These are phyloP conservation scores for Metahyphopichia silvanorum DNA, from an alignment of 805 yeast genomes.

Conservation along the genomic window DNA sequence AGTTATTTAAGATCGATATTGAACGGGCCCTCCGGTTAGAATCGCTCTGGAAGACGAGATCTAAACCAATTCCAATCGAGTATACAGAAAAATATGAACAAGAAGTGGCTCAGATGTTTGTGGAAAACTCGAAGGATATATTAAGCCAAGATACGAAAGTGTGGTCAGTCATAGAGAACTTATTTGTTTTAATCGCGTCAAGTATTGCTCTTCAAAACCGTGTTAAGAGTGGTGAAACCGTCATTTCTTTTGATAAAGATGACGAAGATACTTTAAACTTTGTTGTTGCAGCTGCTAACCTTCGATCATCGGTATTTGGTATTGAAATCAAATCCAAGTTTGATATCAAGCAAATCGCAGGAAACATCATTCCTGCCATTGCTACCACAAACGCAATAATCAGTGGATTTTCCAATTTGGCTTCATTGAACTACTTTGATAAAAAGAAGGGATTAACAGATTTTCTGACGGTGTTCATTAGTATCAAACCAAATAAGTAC, in stretches of 20 bases:
- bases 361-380: slow-evolving; percentile 96
- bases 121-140: slow-evolving; percentile 9
- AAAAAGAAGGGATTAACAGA: slow-evolving; percentile 8
- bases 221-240: slow-evolving; percentile 25
- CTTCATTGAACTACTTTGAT: slow-evolving; percentile 55
- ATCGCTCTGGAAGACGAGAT: slow-evolving; percentile 73
- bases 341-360: slow-evolving; percentile 92
- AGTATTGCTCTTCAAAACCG: slow-evolving; percentile 51
- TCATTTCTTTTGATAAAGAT: slow-evolving; percentile 83
- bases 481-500: slow-evolving; percentile 55
- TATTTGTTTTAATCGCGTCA: slow-evolving; percentile 54
- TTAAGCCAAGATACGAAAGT: slow-evolving; percentile 35
- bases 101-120: slow-evolving; percentile 10
- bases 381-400: slow-evolving; percentile 97
- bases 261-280: slow-evolving; percentile 88
- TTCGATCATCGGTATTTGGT: slow-evolving; percentile 66
- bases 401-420: slow-evolving; percentile 81
- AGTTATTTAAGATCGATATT: slow-evolving; percentile 73
- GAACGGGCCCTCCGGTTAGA: slow-evolving; percentile 67
- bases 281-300: slow-evolving; percentile 81
- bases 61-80: slow-evolving; percentile 63
- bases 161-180: slow-evolving; percentile 65
- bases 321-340: slow-evolving; percentile 75
- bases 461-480: slow-evolving; percentile 34
- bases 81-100: slow-evolving; percentile 14